Percentiles rank a stretch among this genome's conserved stretches.
phyloP scores from a whole-genome alignment of 2,329 filamentous ascomycete genomes.

The Colletotrichum costaricense region DNA sequence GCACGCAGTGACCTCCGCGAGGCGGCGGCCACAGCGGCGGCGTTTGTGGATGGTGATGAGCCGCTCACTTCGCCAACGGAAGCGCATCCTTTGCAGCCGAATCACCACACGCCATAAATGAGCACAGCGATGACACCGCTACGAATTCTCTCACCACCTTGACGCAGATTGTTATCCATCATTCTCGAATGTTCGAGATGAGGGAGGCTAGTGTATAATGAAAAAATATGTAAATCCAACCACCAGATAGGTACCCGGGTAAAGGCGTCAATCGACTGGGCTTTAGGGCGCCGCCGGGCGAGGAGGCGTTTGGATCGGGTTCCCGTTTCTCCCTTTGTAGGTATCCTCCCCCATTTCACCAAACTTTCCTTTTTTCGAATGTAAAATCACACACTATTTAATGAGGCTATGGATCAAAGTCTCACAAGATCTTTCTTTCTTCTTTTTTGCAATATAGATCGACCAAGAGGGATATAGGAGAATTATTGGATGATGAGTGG shows the following conservation, averaged over 20 bases:
- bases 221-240: not conserved
- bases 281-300: not conserved
- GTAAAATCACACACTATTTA: not conserved
- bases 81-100: slow-evolving; percentile 14
- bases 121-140: too few relatives aligned
- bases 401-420: not conserved
- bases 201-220: not conserved
- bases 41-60: slow-evolving; percentile 23
- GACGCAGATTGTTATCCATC: not conserved
- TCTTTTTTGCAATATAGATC: not conserved
- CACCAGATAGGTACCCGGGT: not conserved
- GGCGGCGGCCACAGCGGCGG: slow-evolving; percentile 30
- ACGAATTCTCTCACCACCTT: not conserved
- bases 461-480: not conserved
- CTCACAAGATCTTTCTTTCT: not conserved
- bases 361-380: not conserved
- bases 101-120: slow-evolving; percentile 10
- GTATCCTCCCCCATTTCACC: not conserved
- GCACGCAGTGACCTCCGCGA: slow-evolving; percentile 28
- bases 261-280: not conserved
- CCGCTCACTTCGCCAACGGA: slow-evolving; percentile 21
- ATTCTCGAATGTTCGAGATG: not conserved
- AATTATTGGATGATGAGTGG: not conserved
- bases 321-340: not conserved
- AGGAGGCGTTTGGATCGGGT: not conserved